Percentiles rank a stretch among this genome's conserved stretches.
Evolutionary conservation across 495 filamentous ascomycete species (phyloP).

Genomic region (Xylaria flabelliformis): DNA sequence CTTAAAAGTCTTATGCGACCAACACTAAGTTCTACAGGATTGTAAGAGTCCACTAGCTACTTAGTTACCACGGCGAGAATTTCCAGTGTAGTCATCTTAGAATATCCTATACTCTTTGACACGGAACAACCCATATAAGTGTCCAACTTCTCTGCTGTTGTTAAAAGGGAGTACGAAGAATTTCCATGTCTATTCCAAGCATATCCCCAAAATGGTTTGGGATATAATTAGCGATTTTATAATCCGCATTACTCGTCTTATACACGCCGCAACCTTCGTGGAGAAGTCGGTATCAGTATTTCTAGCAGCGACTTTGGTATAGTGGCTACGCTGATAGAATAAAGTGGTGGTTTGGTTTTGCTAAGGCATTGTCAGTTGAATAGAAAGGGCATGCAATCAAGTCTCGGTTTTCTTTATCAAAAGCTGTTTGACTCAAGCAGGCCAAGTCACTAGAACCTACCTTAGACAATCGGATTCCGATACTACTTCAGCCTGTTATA

Average conservation of each 20-base stretch:
- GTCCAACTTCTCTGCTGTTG: neutral
- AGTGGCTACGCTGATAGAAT: neutral
- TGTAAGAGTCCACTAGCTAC: too few species aligned
- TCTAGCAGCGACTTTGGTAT: neutral
- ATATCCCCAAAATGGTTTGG: neutral
- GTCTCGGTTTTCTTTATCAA: neutral
- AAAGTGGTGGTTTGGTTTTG: neutral
- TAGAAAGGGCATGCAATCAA: neutral
- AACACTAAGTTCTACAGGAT: neutral
- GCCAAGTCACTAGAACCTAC: conserved; percentile 2
- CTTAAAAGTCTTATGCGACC: neutral
- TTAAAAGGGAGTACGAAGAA: neutral
- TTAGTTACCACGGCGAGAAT: neutral
- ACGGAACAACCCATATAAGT: neutral
- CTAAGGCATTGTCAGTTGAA: neutral
- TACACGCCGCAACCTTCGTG: neutral
- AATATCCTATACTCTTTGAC: neutral
- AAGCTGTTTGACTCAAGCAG: neutral
- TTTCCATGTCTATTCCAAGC: neutral
- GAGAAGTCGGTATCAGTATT: neutral
- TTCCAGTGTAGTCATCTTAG: neutral
- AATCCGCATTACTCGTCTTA: neutral
- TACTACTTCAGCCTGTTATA: neutral
- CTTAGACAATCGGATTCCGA: neutral
- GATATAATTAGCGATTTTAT: neutral